Percentiles rank a stretch among this genome's conserved stretches.
These are phyloP conservation scores for Bonnemaisonia californica DNA, from an alignment of 31 red algal genomes.

Conservation along the genomic window DNA sequence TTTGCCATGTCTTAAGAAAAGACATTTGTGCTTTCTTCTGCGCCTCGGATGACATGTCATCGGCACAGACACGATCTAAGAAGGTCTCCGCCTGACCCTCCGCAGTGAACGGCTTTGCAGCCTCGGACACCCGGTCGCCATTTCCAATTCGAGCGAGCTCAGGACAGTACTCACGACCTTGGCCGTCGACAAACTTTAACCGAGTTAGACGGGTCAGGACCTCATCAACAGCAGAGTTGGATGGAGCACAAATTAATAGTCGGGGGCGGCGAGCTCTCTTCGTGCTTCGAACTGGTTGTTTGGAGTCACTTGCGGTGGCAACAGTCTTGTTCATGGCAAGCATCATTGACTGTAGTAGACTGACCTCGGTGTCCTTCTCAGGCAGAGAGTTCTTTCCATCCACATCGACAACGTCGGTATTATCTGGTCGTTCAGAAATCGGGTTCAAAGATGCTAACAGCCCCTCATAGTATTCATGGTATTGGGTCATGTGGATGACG, in stretches of 20 bases:
- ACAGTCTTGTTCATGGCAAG: constrained; percentile 72
- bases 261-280: constrained; percentile 49
- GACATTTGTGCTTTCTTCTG: constrained; percentile 50
- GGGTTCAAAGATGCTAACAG: constrained; percentile 59
- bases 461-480: constrained; percentile 86
- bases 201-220: constrained; percentile 66
- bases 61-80: constrained; percentile 62
- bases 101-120: constrained; percentile 79
- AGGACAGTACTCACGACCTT: constrained; percentile 75
- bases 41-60: constrained; percentile 47
- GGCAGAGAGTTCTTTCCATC: constrained; percentile 13
- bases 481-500: constrained; percentile 76
- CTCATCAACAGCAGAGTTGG: constrained; percentile 95
- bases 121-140: constrained; percentile 66
- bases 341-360: constrained; percentile 63
- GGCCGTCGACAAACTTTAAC: constrained; percentile 85
- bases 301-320: constrained; percentile 9
- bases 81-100: constrained; percentile 87
- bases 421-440: constrained; percentile 26
- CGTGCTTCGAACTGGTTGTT: neutral
- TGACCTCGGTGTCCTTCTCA: constrained; percentile 36
- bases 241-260: constrained; percentile 86
- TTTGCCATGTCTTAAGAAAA: constrained; percentile 54
- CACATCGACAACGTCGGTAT: constrained; percentile 3
- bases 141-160: constrained; percentile 85